Base-by-base conservation (phyloP, 768 basidiomycete species). In the Termitomyces sp. region DNA sequence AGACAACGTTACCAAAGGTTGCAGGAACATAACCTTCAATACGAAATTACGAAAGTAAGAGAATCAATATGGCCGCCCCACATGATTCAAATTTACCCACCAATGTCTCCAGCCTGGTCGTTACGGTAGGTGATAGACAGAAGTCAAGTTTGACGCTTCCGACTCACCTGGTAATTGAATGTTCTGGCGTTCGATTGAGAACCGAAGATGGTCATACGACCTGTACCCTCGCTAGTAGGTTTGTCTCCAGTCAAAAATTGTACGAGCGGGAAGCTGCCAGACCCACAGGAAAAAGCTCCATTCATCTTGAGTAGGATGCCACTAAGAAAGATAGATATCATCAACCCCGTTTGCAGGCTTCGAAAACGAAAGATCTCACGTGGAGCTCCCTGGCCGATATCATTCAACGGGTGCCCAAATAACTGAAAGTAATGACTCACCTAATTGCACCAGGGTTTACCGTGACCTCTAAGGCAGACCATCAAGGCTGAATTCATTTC, bases 261-360 rank as follows among this genome's bases (percentile, higher is more conserved):
- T 11, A 20, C 26, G 13, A 40, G 3, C 18, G 20, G 38, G n/a
- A 41, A 3, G 11, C 24, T n/a, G 7, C 2, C 51, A 55, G 52
- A 71, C 74, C 55, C 65, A 83, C 83, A 85, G 55, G 77, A 77
- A 82, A 67, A 76, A 82, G 50, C 71, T 75, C 85, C 85, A 87
- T 69, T 86, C 85, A 58, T 85, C 82, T 63, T 83, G 74, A 11
- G 81, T 83, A 7, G 87, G 86, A 61, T 88, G 87, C 87, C 87
- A 88, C 85, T 86, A 56, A 14, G 59, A 55, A n/a, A n/a, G n/a
- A n/a, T n/a, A n/a, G n/a, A n/a, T 56, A 41, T 28, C 2, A 11
- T 60, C 18, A 64, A 56, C 33, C 13, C 13, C 40, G 11, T 3
- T 36, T 22, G 20, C 33, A 13, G 1, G 18, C 46, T 9, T 16